These are phyloP conservation scores for Podila epigama DNA, from an alignment of 192 early-diverging fungal genomes.

Conservation along the genomic window DNA sequence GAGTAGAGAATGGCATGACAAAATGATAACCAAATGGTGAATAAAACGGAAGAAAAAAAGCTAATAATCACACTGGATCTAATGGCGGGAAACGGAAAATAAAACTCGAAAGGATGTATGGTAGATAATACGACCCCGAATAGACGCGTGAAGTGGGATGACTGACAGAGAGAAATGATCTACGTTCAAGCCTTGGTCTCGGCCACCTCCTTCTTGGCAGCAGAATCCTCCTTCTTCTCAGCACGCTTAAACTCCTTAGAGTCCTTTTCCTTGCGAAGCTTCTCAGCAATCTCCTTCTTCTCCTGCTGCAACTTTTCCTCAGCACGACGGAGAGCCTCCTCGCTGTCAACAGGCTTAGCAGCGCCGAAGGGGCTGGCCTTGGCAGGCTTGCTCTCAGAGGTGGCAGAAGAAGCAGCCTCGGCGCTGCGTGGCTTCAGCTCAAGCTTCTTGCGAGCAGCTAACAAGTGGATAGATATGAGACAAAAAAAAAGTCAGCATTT, in stretches of 20 bases:
- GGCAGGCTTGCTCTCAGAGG: conserved; percentile 21
- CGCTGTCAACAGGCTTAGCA: conserved; percentile 68
- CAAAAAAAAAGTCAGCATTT: neutral
- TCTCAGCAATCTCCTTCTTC: conserved; percentile 44
- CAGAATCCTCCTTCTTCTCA: conserved; percentile 34
- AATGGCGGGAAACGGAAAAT: too few species aligned
- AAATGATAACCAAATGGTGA: too few species aligned
- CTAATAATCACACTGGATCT: too few species aligned
- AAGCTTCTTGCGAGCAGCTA: conserved; percentile 56
- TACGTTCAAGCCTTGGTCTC: conserved; percentile 23
- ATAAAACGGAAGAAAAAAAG: too few species aligned
- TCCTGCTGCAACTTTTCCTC: conserved; percentile 63
- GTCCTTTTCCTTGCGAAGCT: conserved; percentile 49
- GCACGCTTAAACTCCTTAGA: conserved; percentile 45
- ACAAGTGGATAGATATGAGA: conserved; percentile 23
- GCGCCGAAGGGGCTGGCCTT: conserved; percentile 71
- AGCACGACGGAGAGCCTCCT: conserved; percentile 57
- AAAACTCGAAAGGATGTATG: too few species aligned
- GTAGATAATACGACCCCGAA: too few species aligned
- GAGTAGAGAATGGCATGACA: too few species aligned
- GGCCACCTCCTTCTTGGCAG: conserved; percentile 11
- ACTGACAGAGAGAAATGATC: conserved; percentile 5
- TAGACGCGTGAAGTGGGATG: too few species aligned
- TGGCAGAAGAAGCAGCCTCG: conserved; percentile 17
- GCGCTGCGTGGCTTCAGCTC: conserved; percentile 62